Base-by-base conservation (phyloP, 2,329 filamentous ascomycete genomes). In the Verticillium isaacii region DNA sequence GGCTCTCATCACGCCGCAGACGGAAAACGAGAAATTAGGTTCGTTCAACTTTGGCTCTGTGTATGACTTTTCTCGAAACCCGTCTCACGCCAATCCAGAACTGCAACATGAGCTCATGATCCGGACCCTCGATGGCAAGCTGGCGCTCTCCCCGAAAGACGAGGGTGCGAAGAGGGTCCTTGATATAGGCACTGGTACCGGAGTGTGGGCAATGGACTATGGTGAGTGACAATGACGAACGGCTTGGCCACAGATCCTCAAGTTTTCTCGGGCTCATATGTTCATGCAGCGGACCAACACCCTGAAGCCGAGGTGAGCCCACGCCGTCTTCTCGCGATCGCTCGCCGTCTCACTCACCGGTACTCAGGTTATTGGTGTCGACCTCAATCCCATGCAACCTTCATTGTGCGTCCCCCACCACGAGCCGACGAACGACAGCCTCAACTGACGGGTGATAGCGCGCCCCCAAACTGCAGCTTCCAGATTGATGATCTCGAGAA, bases 371-470 rank as follows among this genome's bases (percentile, higher is more conserved):
- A 78, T 78, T 57, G 83, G 83, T 36, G 82, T 81, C 15, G 83
- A 86, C 67, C 73, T 86, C 12, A 83, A 81, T 6, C 82, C 83
- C 0, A 83, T 84, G n/a, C 83, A 85, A 65, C 82, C 83, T 25
- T 37, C n/a, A n/a, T 12, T 57, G 56, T 41, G 15, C 32, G 56
- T 57, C 36, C 50, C 50, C 37, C 37, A 41, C 7, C 14, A 41
- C 37, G 15, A 41, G 6, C 37, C 37, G 15, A 7, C 37, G 12
- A 5, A n/a, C 15, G 15, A 12, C 15, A 17, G 37, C 14, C 12
- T 15, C 17, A 7, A 17, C 37, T 41, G 37, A 41, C 15, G 32
- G 23, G 29, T 17, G 34, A 29, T 36, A 70, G 66, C 63, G 67
- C 73, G 1, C 72, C 73, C 0, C 68, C 70, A 32, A 76, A 75